Evolutionary conservation across 2,329 filamentous ascomycete species (phyloP).

Genomic region (Plenodomus biglobosus): DNA sequence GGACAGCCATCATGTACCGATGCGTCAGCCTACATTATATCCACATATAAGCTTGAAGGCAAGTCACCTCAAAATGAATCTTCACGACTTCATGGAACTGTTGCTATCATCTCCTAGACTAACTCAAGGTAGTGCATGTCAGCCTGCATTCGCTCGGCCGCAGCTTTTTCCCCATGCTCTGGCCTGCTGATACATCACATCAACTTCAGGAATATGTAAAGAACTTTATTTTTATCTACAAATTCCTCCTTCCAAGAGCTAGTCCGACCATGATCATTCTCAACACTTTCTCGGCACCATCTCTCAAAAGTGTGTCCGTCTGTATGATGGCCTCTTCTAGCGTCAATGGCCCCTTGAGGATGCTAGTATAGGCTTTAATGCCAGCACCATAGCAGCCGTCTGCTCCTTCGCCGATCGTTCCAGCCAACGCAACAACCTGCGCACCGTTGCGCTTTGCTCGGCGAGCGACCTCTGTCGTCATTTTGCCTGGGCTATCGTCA

Average conservation of each 20-base stretch:
- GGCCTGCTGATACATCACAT: too few relatives aligned
- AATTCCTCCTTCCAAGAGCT: constrained; percentile 19
- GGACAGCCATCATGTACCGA: too few relatives aligned
- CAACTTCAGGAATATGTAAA: too few relatives aligned
- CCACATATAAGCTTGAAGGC: too few relatives aligned
- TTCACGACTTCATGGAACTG: too few relatives aligned
- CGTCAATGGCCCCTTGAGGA: constrained; percentile 37
- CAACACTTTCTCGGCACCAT: constrained; percentile 43
- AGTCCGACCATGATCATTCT: constrained; percentile 43
- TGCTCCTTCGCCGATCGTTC: constrained; percentile 34
- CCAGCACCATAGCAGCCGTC: constrained; percentile 31
- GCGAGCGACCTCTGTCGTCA: constrained; percentile 56
- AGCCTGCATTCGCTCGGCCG: too few relatives aligned
- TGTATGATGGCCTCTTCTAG: constrained; percentile 40
- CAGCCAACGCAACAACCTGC: constrained; percentile 48
- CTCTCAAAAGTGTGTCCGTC: constrained; percentile 38
- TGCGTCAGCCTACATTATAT: too few relatives aligned
- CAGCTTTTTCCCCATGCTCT: too few relatives aligned
- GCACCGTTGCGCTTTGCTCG: constrained; percentile 51
- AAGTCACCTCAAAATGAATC: too few relatives aligned
- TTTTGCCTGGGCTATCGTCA: constrained; percentile 33
- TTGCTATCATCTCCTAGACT: too few relatives aligned
- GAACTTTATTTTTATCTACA: background rate
- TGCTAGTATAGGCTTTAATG: constrained; percentile 43
- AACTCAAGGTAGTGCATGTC: too few relatives aligned